Evolutionary conservation across 176 grass and related monocot genomes (phyloP), one percentile per base, ranked within the genome.

Genomic region (Carex myosuroides): DNA sequence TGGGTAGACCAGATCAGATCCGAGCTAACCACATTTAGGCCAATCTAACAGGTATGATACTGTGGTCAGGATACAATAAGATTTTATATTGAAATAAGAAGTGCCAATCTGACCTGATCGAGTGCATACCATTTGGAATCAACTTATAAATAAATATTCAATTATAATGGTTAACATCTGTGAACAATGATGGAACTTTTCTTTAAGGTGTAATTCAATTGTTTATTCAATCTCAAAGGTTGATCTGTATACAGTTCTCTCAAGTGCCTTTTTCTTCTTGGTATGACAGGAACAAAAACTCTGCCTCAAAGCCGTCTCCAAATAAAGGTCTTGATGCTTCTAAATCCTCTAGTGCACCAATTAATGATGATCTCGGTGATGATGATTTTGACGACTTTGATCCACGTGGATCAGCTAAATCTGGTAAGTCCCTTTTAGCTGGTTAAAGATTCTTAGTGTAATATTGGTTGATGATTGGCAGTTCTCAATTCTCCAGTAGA

Each of bases 321-420:
- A 69, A 53, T 68, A 64, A 83, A 81, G 72, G 26, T 39, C 30
- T 70, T 24, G 21, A 39, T 81, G 35, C 80, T 79, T 80, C 83
- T 46, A 90, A 88, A 70, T 88, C 66, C 75, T 33, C 85, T 60
- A 90, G 85, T 64, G 61, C 84, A 37, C 57, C 87, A 65, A 77
- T 86, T 83, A 89, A 60, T 59, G 66, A 60, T 73, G 86, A 71
- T 54, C 79, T 30, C 50, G 88, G 72, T 7, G 87, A 88, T 68
- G 93, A 95, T 14, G 85, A 95, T 84, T 93, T 98, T 53, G 96
- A 95, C 71, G 88, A 99, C 81, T 99, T 99, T 61, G 93, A 99
- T 85, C 97, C 97, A 65, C 97, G 97, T 26, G 97, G 93, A 85
- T 95, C 91, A 83, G 80, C 91, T 81, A 87, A 85, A 91, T 85